Percentiles rank a stretch among this genome's conserved stretches.
Evolutionary conservation across 2,329 filamentous ascomycete genomes (phyloP).

Genomic region (Corinectria fuckeliana): DNA sequence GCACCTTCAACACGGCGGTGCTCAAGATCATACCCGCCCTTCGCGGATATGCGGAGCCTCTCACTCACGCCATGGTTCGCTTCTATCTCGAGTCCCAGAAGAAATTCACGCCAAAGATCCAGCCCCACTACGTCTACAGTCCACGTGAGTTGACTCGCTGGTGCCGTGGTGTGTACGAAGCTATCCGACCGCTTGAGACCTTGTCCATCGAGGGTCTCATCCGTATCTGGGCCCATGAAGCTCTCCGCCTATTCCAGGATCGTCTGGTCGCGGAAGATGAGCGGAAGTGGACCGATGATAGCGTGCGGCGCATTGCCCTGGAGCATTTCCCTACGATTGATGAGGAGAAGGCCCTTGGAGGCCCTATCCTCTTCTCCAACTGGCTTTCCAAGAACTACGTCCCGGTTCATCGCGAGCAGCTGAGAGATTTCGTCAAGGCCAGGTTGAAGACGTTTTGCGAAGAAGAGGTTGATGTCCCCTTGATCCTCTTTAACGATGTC

Average conservation of each 20-base stretch:
- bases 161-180: slow-evolving; percentile 97
- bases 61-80: slow-evolving; percentile 97
- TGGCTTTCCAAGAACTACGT: slow-evolving; percentile 99
- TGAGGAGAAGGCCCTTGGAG: slow-evolving; percentile 84
- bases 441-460: slow-evolving; percentile 98
- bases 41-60: slow-evolving; percentile 91
- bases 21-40: slow-evolving; percentile 95
- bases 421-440: slow-evolving; percentile 97
- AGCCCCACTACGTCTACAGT: slow-evolving; percentile 99
- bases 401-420: slow-evolving; percentile 91
- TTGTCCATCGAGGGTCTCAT: slow-evolving; percentile 90
- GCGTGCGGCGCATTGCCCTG: slow-evolving; percentile 83
- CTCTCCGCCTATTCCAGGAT: slow-evolving; percentile 94
- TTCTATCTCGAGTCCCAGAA: slow-evolving; percentile 95
- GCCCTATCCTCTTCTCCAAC: slow-evolving; percentile 97
- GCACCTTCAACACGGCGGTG: slow-evolving; percentile 94
- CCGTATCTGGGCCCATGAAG: slow-evolving; percentile 98
- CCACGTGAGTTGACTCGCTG: slow-evolving; percentile 97
- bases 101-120: slow-evolving; percentile 93
- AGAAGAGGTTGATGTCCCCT: slow-evolving; percentile 96
- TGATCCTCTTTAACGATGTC: slow-evolving; percentile 99
- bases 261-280: slow-evolving; percentile 94
- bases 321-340: slow-evolving; percentile 97
- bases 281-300: slow-evolving; percentile 91
- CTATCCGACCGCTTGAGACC: slow-evolving; percentile 88